Conservation (phyloP, 2,329 filamentous ascomycete genomes). For the Pseudonectria foliicola region DNA sequence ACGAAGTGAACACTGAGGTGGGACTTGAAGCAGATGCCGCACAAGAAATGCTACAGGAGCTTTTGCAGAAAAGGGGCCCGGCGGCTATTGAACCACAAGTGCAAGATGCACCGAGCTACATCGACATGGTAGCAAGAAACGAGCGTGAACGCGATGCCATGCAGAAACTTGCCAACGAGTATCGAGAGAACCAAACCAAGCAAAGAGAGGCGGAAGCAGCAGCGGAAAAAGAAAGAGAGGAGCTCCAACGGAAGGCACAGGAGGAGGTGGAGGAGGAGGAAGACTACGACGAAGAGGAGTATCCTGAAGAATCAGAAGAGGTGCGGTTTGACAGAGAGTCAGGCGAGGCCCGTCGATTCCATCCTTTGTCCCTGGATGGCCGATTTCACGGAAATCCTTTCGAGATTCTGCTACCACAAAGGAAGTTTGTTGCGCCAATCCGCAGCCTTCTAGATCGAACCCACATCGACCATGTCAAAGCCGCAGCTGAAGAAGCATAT, state of each 20-base stretch:
- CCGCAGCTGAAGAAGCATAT: constrained; percentile 65
- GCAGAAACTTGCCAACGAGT: constrained; percentile 50
- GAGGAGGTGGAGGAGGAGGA: constrained; percentile 20
- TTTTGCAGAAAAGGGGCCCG: constrained; percentile 7
- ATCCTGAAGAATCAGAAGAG: constrained; percentile 20
- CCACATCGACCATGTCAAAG: constrained; percentile 66
- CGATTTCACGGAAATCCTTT: constrained; percentile 65
- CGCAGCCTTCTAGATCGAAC: constrained; percentile 58
- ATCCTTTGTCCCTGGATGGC: constrained; percentile 68
- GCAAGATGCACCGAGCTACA: constrained; percentile 30
- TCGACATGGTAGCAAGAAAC: constrained; percentile 43
- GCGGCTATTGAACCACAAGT: constrained; percentile 20
- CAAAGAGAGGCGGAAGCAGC: constrained; percentile 23
- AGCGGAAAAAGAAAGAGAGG: constrained; percentile 30
- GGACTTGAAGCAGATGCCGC: constrained; percentile 20
- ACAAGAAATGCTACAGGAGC: constrained; percentile 5
- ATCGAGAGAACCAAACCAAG: constrained; percentile 37
- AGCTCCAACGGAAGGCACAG: no score
- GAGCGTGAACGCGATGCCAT: constrained; percentile 49
- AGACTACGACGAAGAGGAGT: constrained; percentile 22
- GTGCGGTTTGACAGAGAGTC: constrained; percentile 12
- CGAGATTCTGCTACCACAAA: constrained; percentile 67
- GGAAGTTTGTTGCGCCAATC: constrained; percentile 64
- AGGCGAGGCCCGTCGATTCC: constrained; percentile 46
- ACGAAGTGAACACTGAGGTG: no score